phyloP scores from a whole-genome alignment of 169 alveolate species.

The Cryptosporidium sp. region DNA sequence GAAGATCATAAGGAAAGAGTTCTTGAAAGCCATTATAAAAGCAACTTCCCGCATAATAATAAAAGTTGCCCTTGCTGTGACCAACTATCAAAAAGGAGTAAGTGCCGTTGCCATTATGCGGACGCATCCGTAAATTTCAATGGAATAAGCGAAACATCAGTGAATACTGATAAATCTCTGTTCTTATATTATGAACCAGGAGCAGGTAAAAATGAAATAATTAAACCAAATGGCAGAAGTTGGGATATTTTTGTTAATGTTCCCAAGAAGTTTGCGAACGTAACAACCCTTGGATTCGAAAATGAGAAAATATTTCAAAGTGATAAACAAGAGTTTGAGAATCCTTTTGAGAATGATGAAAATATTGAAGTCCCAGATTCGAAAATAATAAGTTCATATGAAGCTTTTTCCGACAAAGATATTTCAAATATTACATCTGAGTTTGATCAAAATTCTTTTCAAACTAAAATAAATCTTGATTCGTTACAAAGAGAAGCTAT shows the following conservation, averaged over 20 bases:
- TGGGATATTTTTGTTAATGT: slow-evolving; percentile 59
- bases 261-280: not conserved
- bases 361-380: not conserved
- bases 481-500: not conserved
- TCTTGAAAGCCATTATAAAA: not conserved
- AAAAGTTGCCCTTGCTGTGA: slow-evolving; percentile 66
- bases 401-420: not conserved
- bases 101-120: slow-evolving; percentile 59
- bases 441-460: not conserved
- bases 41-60: not conserved
- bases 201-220: slow-evolving; percentile 51
- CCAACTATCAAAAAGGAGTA: slow-evolving; percentile 12
- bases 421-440: not conserved
- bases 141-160: slow-evolving; percentile 66
- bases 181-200: slow-evolving; percentile 60
- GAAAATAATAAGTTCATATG: not conserved
- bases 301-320: not conserved
- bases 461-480: not conserved
- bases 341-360: not conserved
- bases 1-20: not conserved
- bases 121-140: slow-evolving; percentile 67
- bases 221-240: slow-evolving; percentile 70
- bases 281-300: slow-evolving; percentile 24
- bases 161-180: slow-evolving; percentile 63
- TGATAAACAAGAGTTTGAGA: not conserved